Evolutionary conservation across 164 flowering plant species (phyloP).

Genomic region (Vitis riparia): DNA sequence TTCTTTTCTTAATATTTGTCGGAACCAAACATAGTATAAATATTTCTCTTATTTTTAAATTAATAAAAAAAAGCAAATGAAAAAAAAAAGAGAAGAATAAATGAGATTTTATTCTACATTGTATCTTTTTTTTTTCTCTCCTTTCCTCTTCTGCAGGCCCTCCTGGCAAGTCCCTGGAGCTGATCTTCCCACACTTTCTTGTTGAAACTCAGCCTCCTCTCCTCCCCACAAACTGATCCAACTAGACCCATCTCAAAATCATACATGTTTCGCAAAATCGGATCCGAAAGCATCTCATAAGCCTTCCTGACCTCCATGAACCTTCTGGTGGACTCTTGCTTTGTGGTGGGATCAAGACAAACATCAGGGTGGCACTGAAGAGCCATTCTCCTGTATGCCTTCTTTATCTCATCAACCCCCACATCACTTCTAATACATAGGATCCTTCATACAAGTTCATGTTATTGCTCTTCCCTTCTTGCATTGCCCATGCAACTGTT

Average conservation of each 20-base stretch:
- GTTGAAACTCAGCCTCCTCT: slow-evolving; percentile 5
- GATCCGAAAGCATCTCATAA: slow-evolving; percentile 28
- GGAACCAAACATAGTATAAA: too few species aligned
- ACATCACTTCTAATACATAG: slow-evolving; percentile 17
- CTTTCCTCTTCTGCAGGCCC: not conserved
- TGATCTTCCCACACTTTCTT: slow-evolving; percentile 39
- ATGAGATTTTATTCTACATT: too few species aligned
- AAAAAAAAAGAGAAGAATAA: too few species aligned
- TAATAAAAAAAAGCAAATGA: too few species aligned
- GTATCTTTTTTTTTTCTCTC: not conserved
- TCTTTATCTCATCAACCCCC: slow-evolving; percentile 35
- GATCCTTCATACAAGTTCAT: slow-evolving; percentile 18
- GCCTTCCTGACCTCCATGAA: slow-evolving; percentile 31
- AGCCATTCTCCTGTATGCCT: slow-evolving; percentile 34
- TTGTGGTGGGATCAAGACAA: slow-evolving; percentile 12
- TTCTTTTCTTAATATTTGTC: too few species aligned
- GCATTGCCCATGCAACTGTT: not conserved
- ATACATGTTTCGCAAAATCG: slow-evolving; percentile 11
- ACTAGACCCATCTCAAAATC: slow-evolving; percentile 24
- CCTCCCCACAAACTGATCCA: slow-evolving; percentile 3
- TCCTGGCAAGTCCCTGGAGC: slow-evolving; percentile 17
- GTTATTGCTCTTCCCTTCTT: slow-evolving; percentile 4
- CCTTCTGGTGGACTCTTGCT: slow-evolving; percentile 23
- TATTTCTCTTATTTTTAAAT: too few species aligned
- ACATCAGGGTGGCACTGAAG: slow-evolving; percentile 40